A percentile compares a stretch with the other conserved stretches of the same genome.
phyloP scores from a whole-genome alignment of 1,139 yeast species.

The Lodderomyces margitis region DNA sequence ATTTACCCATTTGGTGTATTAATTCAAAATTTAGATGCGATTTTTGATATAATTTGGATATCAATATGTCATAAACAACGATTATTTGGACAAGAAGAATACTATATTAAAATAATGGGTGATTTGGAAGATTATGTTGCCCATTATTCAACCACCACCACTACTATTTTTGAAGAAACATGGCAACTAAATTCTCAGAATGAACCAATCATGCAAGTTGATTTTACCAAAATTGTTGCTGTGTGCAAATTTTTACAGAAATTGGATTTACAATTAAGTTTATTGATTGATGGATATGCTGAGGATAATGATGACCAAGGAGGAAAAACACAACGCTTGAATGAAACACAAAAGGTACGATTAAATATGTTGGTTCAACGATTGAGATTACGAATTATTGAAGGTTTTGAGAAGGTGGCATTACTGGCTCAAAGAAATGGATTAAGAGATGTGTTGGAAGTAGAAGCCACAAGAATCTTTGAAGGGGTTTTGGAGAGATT shows the following conservation, averaged over 20 bases:
- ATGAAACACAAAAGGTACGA: constrained; percentile 47
- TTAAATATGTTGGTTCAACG: constrained; percentile 47
- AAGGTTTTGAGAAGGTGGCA: constrained; percentile 19
- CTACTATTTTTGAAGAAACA: constrained; percentile 12
- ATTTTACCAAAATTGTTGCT: constrained; percentile 19
- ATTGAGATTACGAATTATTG: constrained; percentile 37
- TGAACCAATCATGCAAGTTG: constrained; percentile 6
- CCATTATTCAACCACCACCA: constrained; percentile 45
- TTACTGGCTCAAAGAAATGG: constrained; percentile 13
- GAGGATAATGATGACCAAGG: not conserved
- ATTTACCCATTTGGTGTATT: constrained; percentile 40
- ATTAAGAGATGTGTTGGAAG: constrained; percentile 28
- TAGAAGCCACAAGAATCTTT: constrained; percentile 38
- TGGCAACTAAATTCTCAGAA: not conserved
- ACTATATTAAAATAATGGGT: constrained; percentile 59
- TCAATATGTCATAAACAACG: constrained; percentile 29
- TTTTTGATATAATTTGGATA: constrained; percentile 59
- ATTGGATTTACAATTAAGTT: constrained; percentile 41
- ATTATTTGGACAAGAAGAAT: constrained; percentile 58
- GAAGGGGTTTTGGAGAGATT: constrained; percentile 36
- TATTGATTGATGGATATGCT: constrained; percentile 40
- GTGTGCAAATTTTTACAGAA: constrained; percentile 42
- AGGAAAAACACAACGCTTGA: constrained; percentile 16
- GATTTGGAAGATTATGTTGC: constrained; percentile 62
- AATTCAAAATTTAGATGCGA: constrained; percentile 41